phyloP scores from a whole-genome alignment of 1,139 yeast species.

The Yamadazyma mexicana region DNA sequence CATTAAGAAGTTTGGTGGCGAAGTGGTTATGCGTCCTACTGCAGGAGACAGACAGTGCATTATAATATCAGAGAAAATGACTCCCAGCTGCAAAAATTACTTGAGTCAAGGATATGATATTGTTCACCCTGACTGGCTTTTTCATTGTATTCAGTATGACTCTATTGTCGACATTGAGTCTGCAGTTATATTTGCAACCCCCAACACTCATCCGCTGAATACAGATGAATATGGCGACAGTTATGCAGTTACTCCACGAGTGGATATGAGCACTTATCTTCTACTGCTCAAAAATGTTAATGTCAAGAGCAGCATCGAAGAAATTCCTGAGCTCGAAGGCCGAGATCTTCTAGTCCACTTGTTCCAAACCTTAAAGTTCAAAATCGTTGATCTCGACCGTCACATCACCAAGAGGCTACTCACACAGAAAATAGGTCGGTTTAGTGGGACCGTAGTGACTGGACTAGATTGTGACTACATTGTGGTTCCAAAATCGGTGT shows the following conservation, averaged over 20 bases:
- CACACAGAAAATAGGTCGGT: slow-evolving; percentile 9
- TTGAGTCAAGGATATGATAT: slow-evolving; percentile 55
- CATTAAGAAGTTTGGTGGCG: slow-evolving; percentile 55
- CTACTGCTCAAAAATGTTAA: not conserved
- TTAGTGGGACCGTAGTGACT: slow-evolving; percentile 7
- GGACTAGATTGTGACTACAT: slow-evolving; percentile 10
- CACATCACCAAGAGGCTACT: slow-evolving; percentile 1
- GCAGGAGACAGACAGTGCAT: slow-evolving; percentile 24
- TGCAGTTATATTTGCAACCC: slow-evolving; percentile 43
- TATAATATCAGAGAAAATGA: slow-evolving; percentile 49
- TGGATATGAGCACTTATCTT: slow-evolving; percentile 7
- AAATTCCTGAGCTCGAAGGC: slow-evolving; percentile 5
- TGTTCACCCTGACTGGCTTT: slow-evolving; percentile 68
- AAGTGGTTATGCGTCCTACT: slow-evolving; percentile 16
- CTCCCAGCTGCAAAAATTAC: slow-evolving; percentile 47
- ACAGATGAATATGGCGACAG: slow-evolving; percentile 61
- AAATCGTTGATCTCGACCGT: slow-evolving; percentile 8
- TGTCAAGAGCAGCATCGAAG: not conserved
- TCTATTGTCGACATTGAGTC: slow-evolving; percentile 60
- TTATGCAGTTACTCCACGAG: slow-evolving; percentile 21
- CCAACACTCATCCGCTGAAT: slow-evolving; percentile 15
- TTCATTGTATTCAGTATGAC: slow-evolving; percentile 55
- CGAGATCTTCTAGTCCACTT: slow-evolving; percentile 3
- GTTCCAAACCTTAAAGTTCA: slow-evolving; percentile 10
- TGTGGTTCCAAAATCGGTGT: slow-evolving; percentile 9